These are phyloP conservation scores for Trichoderma sp. DNA, from an alignment of 2,329 filamentous ascomycete species.

Conservation along the genomic window DNA sequence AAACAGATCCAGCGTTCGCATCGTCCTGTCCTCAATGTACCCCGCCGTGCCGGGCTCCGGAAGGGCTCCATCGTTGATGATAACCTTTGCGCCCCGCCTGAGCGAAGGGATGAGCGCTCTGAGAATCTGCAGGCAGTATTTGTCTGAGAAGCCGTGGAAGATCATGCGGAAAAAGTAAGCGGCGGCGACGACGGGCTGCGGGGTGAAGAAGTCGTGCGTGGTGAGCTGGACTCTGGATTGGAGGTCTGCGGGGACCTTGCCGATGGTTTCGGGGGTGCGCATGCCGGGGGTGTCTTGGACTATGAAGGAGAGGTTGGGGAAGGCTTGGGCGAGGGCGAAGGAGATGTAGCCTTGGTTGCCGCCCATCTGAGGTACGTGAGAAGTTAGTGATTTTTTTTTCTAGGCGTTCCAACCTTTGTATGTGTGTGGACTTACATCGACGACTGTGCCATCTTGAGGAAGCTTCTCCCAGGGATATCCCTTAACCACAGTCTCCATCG, in stretches of 20 bases:
- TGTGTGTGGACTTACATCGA: constrained; percentile 20
- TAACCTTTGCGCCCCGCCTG: constrained; percentile 34
- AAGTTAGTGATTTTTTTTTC: background rate
- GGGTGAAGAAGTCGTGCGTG: constrained; percentile 38
- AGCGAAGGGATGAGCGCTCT: constrained; percentile 39
- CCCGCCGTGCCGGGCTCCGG: constrained; percentile 32
- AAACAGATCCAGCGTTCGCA: constrained; percentile 28
- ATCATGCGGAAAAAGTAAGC: constrained; percentile 42
- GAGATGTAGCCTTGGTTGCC: constrained; percentile 30
- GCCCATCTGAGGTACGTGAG: constrained; percentile 16
- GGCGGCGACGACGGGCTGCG: constrained; percentile 35
- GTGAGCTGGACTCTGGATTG: constrained; percentile 33
- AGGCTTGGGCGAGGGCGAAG: constrained; percentile 26
- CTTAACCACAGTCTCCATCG: constrained; percentile 18
- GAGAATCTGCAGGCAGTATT: constrained; percentile 41
- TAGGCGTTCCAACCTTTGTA: background rate
- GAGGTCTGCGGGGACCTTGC: constrained; percentile 32
- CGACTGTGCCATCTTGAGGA: constrained; percentile 12
- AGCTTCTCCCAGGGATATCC: constrained; percentile 26
- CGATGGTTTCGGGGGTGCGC: constrained; percentile 32
- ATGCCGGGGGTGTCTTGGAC: constrained; percentile 35
- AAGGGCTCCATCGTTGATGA: constrained; percentile 37
- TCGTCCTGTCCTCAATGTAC: constrained; percentile 24
- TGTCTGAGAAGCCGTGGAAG: constrained; percentile 43
- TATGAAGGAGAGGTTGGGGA: constrained; percentile 27